phyloP scores from a whole-genome alignment of 768 basidiomycete species.

The Boletus eberwhitei region DNA sequence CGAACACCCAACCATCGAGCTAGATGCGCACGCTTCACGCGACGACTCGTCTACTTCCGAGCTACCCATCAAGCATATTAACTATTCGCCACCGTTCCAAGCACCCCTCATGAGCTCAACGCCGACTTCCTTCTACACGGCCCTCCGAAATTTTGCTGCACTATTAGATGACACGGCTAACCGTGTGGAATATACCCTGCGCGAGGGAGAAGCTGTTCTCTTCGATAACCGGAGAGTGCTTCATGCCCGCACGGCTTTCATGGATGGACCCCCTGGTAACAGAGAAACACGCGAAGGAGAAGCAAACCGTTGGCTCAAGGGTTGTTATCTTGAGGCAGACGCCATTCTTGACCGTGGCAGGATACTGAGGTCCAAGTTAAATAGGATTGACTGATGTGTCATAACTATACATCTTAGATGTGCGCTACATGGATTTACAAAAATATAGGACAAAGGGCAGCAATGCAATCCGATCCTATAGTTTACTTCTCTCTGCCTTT shows the following conservation, averaged over 20 bases:
- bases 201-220: constrained; percentile 81
- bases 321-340: constrained; percentile 75
- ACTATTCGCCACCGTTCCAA: constrained; percentile 96
- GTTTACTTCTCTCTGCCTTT: constrained; percentile 45
- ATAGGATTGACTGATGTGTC: constrained; percentile 1
- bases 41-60: neutral
- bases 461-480: constrained; percentile 23
- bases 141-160: constrained; percentile 58
- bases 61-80: constrained; percentile 59
- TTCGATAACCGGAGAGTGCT: constrained; percentile 92
- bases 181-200: constrained; percentile 61
- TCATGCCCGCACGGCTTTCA: constrained; percentile 82
- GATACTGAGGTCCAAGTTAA: constrained; percentile 38
- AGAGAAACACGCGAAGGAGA: constrained; percentile 41
- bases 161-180: constrained; percentile 51
- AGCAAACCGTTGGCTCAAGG: constrained; percentile 84
- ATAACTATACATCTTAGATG: neutral
- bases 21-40: constrained; percentile 33
- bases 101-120: constrained; percentile 61
- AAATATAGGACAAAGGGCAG: neutral
- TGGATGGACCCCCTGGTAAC: constrained; percentile 31
- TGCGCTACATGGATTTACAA: neutral
- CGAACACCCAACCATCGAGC: constrained; percentile 73
- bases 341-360: constrained; percentile 58
- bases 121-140: constrained; percentile 54